Evolutionary conservation across 2,329 filamentous ascomycete genomes (phyloP), one percentile per base, ranked within the genome.

Genomic region (Daldinia eschscholtzii): DNA sequence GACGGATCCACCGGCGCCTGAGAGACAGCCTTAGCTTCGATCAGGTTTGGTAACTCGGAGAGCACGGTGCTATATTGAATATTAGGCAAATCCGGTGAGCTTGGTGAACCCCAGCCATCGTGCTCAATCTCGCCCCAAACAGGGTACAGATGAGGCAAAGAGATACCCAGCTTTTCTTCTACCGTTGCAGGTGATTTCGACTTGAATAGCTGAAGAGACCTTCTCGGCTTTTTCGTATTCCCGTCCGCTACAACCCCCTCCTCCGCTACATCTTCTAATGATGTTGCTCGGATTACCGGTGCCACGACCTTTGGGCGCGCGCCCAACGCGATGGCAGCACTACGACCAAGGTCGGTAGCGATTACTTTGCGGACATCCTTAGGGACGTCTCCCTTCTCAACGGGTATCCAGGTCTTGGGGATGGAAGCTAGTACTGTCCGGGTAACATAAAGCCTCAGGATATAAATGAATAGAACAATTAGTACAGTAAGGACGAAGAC

Each of bases 1-100:
- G 75, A 79, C 39, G 79, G 82, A 70, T 81, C 84, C 0, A 84
- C 83, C 33, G 91, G 93, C 0, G 92, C 93, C 41, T 97, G 86
- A 0, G 93, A 94, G n/a, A 98, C 89, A 0, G 94, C 95, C 79
- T 95, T 95, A 9, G 93, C 95, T 82, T 98, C 95, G 70, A 98
- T 92, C 30, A 98, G 85, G 76, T 97, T 91, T 1, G 94, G 93
- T 26, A 99, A 85, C 80, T 98, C 95, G 41, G 87, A 86, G 18
- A 98, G 85, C 26, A 99, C 93, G 1, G 89, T 89, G 73, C 86
- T 87, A 79, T 97, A 98, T 71, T 97, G 90, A n/a, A 98, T 81
- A 76, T 93, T 89, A 4, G 93, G 90, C 18, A 96, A 82, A 76
- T 96, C 92, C 7, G 87, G 83, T 0, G 89, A 91, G 33, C 88